Percentiles rank a stretch among this genome's conserved stretches.
These are phyloP conservation scores for Venturia nashicola DNA, from an alignment of 2,329 filamentous ascomycete species.

Conservation along the genomic window DNA sequence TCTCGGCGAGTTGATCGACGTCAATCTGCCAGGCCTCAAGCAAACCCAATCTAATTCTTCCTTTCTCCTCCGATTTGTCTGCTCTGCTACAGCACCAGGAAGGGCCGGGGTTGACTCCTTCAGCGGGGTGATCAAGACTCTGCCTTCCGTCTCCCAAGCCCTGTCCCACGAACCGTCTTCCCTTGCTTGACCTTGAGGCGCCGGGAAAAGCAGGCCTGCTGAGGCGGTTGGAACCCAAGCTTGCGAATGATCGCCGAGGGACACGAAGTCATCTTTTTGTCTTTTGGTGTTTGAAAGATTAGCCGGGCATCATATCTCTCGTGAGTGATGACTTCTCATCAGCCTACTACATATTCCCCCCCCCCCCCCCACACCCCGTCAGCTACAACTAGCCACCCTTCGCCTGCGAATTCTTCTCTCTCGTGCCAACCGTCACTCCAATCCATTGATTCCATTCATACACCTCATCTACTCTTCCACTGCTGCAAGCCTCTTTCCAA, in stretches of 20 bases:
- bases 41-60: background rate
- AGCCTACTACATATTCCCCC: conserved; percentile 3
- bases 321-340: conserved; percentile 3
- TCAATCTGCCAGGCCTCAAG: background rate
- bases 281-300: background rate
- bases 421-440: background rate
- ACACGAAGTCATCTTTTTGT: conserved; percentile 4
- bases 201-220: background rate
- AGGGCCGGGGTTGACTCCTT: background rate
- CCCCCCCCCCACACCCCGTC: background rate
- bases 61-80: background rate
- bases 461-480: conserved; percentile 4
- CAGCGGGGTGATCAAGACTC: background rate
- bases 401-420: background rate
- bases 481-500: conserved; percentile 17
- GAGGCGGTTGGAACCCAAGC: background rate
- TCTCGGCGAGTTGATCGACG: background rate
- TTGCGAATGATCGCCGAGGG: conserved; percentile 1
- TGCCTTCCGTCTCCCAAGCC: background rate
- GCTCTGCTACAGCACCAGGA: background rate
- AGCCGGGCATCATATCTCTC: background rate
- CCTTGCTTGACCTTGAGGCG: background rate
- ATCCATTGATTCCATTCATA: background rate
- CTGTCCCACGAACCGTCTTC: conserved; percentile 2
- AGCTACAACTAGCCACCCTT: background rate